Percentiles rank a stretch among this genome's conserved stretches.
Conservation (phyloP, 1,139 yeast species). For the Suhomyces bribrorum region DNA sequence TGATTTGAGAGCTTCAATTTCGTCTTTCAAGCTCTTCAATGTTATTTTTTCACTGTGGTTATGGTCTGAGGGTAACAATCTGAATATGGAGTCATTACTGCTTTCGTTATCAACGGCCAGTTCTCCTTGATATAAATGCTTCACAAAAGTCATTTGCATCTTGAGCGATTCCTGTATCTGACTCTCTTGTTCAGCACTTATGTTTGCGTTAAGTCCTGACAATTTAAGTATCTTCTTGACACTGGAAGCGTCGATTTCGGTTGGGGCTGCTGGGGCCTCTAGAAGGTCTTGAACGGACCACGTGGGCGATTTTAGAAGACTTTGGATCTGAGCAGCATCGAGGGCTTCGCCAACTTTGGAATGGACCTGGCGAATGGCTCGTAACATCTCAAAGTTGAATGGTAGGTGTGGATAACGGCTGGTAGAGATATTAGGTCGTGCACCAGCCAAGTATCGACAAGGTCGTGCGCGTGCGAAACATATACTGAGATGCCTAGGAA, state of each 20-base stretch:
- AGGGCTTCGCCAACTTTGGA: conserved; percentile 8
- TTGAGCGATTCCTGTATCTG: conserved; percentile 34
- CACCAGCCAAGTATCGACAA: too few relatives aligned
- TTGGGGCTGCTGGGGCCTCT: conserved; percentile 12
- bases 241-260: conserved; percentile 19
- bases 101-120: conserved; percentile 18
- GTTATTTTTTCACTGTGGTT: conserved; percentile 25
- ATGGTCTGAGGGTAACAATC: conserved; percentile 40
- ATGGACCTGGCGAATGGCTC: conserved; percentile 3
- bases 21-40: conserved; percentile 23
- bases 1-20: conserved; percentile 20
- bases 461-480: too few relatives aligned
- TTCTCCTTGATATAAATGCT: conserved; percentile 37
- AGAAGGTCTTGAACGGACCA: conserved; percentile 33
- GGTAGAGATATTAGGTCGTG: not conserved
- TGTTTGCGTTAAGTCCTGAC: conserved; percentile 44
- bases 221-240: conserved; percentile 38
- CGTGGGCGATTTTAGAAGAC: conserved; percentile 22
- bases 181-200: conserved; percentile 24
- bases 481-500: too few relatives aligned
- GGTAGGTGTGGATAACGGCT: not conserved
- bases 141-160: conserved; percentile 49
- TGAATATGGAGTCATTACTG: conserved; percentile 26
- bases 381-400: not conserved
- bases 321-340: conserved; percentile 6